Evolutionary conservation across 2,329 filamentous ascomycete genomes (phyloP), one percentile per base, ranked within the genome.

Genomic region (Lasiodiplodia gonubiensis): DNA sequence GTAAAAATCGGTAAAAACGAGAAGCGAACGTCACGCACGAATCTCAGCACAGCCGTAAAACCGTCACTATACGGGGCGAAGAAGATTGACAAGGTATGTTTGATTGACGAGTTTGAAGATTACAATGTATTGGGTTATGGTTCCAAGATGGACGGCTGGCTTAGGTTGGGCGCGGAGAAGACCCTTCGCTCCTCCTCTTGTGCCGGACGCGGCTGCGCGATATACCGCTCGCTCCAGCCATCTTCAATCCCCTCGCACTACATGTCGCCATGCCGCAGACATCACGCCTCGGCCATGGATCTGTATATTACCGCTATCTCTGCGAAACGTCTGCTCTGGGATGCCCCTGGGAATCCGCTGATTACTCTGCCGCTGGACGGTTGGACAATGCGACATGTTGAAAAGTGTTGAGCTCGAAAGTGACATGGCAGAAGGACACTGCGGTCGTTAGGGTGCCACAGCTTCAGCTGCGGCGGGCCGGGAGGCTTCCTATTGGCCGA

Each of bases 321-420:
- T 63, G 30, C 59, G 59, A 63, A 51, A 63, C 59, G 46, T 46
- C 18, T 37, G 30, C n/a, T 37, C 46, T 35, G 30, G 59, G 59
- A 46, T 46, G n/a, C 21, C 46, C 59, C 59, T 35, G 35, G 59
- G n/a, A 25, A 35, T 51, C 59, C 59, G 18, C 12, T 48, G 25
- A 37, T 51, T 63, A 18, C 46, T 63, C 59, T 51, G 30, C 59
- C 42, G 59, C 42, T 25, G 48, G 11, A 14, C 57, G 25, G 57
- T 49, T n/a, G 27, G 59, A 63, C 42, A 63, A 63, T 63, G 59
- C 39, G 59, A 63, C 23, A 30, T 37, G 59, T 37, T n/a, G 46
- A 63, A 61, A 49, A 49, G 6, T 49, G 46, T 61, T 46, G 57
- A 61, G 57, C 59, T 46, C 25, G 33, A 39, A 63, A 63, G 30